Base-by-base conservation (phyloP, 192 early-diverging fungal genomes). In the Mortierella alpina region DNA sequence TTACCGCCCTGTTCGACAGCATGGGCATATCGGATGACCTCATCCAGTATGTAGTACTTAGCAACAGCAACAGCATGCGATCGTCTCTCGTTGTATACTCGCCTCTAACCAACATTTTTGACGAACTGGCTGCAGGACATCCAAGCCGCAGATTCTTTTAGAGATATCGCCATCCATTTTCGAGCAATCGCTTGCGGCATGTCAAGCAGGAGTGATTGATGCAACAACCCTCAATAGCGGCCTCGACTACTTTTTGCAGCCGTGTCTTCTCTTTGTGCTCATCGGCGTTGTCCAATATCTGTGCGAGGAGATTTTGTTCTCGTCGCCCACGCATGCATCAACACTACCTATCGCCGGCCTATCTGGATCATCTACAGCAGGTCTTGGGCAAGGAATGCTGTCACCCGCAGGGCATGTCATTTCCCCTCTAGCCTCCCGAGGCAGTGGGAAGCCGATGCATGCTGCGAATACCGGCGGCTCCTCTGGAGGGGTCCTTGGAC, bases 1-100 rank as follows among this genome's bases (percentile, higher is more conserved):
- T 80, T 44, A 50, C 65, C 17, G 77, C 77, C 18, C 54, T 80
- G 0, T 80, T 80, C 51, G 77, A 80, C 49, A 80, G 77, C 49
- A 80, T 72, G 70, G 77, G 77, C 18, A 80, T 80, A 31, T 80
- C 77, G 5, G 77, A 80, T n/a, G 77, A 72, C 20, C n/a, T 80
- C 44, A 80, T 80, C 55, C 77, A 80, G 77, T 80, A 72, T 14
- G 77, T 63, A 15, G 15, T 31, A 31, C 3, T 31, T 31, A 2
- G 31, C 31, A 31, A 31, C 31, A 2, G 31, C 31, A 31, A 31
- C 31, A 31, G 31, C 31, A 41, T 17, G 23, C 48, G 14, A 40
- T 45, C 15, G 22, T 55, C 49, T 13, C 17, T 14, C 41, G 6
- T n/a, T 46, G 14, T 14, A 0, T 68, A 0, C 3, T 56, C 54